These are phyloP conservation scores for Vaccinium corymbosum DNA, from an alignment of 148 eudicot genomes.

Conservation along the genomic window DNA sequence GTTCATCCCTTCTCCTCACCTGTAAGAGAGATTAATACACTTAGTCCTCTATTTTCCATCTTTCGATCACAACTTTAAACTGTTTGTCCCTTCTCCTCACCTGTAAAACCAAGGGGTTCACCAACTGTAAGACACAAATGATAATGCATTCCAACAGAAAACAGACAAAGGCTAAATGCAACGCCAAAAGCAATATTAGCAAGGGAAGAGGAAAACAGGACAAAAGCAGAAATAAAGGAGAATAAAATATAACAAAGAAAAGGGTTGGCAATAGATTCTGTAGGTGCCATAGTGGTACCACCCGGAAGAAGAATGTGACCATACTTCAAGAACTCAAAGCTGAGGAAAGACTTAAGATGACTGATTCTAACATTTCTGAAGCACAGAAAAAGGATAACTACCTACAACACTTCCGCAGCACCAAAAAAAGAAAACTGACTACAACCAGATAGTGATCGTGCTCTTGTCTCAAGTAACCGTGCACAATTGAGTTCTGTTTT, in stretches of 20 bases:
- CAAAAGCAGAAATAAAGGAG: background rate
- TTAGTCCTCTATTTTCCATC: conserved; percentile 32
- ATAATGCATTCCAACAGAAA: background rate
- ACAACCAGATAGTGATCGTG: background rate
- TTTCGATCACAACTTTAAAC: conserved; percentile 38
- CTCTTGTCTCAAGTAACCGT: background rate
- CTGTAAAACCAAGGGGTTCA: conserved; percentile 23
- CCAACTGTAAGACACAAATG: background rate
- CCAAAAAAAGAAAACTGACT: no score
- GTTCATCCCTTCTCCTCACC: no score
- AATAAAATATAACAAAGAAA: background rate
- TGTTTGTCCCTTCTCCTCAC: conserved; percentile 36
- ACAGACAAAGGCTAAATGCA: background rate
- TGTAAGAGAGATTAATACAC: background rate
- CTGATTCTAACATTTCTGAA: background rate
- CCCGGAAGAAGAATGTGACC: background rate
- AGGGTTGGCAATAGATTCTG: background rate
- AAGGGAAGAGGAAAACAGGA: background rate
- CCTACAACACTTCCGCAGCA: no score
- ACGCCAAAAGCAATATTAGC: background rate
- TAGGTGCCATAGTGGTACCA: background rate
- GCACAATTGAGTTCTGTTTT: background rate
- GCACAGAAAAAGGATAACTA: no score
- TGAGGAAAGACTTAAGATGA: background rate
- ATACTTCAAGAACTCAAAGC: background rate